Conservation (phyloP, 148 eudicot species). For the Cornus florida region DNA sequence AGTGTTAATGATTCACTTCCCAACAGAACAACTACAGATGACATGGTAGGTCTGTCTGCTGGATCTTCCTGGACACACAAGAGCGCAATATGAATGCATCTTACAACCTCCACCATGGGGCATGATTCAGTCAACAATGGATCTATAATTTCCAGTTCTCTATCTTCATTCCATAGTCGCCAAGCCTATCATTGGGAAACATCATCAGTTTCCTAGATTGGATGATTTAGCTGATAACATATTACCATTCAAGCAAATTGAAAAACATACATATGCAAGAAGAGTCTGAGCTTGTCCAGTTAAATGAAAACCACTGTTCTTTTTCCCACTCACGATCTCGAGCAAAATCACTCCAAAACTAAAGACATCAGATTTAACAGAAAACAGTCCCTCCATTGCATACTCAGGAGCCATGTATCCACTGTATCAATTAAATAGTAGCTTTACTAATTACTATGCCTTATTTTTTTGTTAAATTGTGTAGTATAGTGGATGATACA, state of each 20-base stretch:
- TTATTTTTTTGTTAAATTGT: no score
- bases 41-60: constrained; percentile 7
- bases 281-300: background rate
- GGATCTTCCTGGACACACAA: constrained; percentile 14
- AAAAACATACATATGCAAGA: constrained; percentile 5
- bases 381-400: background rate
- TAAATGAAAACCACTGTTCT: background rate
- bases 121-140: background rate
- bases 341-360: constrained; percentile 6
- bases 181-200: constrained; percentile 9
- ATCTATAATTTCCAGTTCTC: constrained; percentile 1
- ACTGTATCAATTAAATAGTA: background rate
- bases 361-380: constrained; percentile 11
- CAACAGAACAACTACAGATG: constrained; percentile 11
- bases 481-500: background rate
- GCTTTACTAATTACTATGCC: background rate
- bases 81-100: background rate
- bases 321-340: constrained; percentile 8
- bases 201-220: background rate
- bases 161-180: constrained; percentile 4
- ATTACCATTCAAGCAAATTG: background rate
- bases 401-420: constrained; percentile 7
- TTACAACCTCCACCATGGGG: background rate
- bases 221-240: background rate
- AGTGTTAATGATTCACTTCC: constrained; percentile 8